These are phyloP conservation scores for Scolecobasidium constrictum DNA, from an alignment of 2,329 filamentous ascomycete genomes.

Conservation along the genomic window DNA sequence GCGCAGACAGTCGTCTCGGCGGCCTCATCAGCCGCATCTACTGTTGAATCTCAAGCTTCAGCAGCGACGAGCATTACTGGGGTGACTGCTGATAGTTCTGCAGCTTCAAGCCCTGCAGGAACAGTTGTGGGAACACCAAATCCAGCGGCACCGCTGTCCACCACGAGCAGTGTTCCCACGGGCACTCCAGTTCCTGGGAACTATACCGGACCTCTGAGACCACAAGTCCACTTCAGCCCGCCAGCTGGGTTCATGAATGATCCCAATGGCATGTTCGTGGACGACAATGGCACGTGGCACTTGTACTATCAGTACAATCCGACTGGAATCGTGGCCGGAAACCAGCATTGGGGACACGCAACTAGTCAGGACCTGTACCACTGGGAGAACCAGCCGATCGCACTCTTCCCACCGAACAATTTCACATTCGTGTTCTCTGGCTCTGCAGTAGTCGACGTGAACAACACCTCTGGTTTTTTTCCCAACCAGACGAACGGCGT, in stretches of 20 bases:
- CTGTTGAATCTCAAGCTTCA: no score
- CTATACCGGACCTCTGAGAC: conserved; percentile 31
- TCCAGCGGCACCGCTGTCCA: no score
- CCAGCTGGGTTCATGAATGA: conserved; percentile 48
- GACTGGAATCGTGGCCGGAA: conserved; percentile 38
- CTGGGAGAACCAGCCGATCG: conserved; percentile 55
- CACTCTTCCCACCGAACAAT: conserved; percentile 46
- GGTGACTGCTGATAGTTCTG: no score
- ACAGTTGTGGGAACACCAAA: no score
- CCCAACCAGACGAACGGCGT: conserved; percentile 49
- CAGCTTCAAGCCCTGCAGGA: no score
- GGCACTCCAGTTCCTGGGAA: conserved; percentile 27
- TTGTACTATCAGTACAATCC: conserved; percentile 56
- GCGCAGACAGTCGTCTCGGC: no score
- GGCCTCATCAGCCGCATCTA: no score
- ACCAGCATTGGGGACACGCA: conserved; percentile 58
- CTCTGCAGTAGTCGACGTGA: conserved; percentile 47
- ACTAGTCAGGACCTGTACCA: conserved; percentile 51
- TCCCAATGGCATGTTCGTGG: conserved; percentile 53
- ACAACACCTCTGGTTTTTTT: conserved; percentile 59
- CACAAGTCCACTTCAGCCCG: conserved; percentile 47
- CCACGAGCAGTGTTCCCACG: conserved; percentile 19
- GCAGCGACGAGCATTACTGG: no score
- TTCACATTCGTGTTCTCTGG: conserved; percentile 43
- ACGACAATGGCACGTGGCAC: conserved; percentile 48